A percentile compares a stretch with the other conserved stretches of the same genome.
phyloP scores from a whole-genome alignment of 148 eudicot species.

The Camellia sinensis region DNA sequence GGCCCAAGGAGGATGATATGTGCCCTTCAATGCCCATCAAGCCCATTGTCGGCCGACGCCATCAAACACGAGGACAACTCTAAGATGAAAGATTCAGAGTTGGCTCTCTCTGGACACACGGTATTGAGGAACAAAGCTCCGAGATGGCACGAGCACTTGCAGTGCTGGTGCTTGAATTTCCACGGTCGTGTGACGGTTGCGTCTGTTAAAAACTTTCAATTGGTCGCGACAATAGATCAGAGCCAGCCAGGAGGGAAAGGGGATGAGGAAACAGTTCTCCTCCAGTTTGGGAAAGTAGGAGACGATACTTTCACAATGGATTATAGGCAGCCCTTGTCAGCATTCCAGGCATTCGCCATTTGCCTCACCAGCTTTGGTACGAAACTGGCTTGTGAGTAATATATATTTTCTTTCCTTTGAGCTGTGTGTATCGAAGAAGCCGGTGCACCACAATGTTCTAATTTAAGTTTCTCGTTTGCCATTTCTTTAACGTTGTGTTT shows the following conservation, averaged over 20 bases:
- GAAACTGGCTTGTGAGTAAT: constrained; percentile 60
- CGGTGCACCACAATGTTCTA: no score
- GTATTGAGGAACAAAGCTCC: constrained; percentile 85
- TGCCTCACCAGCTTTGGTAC: constrained; percentile 97
- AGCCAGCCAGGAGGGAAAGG: constrained; percentile 88
- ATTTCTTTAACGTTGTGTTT: no score
- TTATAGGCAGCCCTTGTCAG: constrained; percentile 85
- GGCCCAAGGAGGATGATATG: constrained; percentile 95
- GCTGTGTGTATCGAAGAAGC: no score
- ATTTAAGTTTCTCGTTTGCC: no score
- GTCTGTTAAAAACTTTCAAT: constrained; percentile 92
- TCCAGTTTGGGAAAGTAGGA: constrained; percentile 93
- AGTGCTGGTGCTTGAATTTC: constrained; percentile 97
- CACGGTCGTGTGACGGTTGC: constrained; percentile 96
- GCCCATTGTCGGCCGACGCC: constrained; percentile 37
- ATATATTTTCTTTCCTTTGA: background rate
- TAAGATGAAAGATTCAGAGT: constrained; percentile 30
- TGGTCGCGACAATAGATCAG: constrained; percentile 76
- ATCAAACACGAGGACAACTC: constrained; percentile 22
- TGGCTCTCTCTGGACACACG: constrained; percentile 31
- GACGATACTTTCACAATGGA: constrained; percentile 95
- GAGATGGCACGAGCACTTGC: constrained; percentile 92
- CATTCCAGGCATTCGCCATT: constrained; percentile 94
- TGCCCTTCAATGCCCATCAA: constrained; percentile 58
- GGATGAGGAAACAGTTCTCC: constrained; percentile 80